Percentiles rank a stretch among this genome's conserved stretches.
Conservation (phyloP, 345 rosid species). For the rapeseed (Brassica napus) region DNA sequence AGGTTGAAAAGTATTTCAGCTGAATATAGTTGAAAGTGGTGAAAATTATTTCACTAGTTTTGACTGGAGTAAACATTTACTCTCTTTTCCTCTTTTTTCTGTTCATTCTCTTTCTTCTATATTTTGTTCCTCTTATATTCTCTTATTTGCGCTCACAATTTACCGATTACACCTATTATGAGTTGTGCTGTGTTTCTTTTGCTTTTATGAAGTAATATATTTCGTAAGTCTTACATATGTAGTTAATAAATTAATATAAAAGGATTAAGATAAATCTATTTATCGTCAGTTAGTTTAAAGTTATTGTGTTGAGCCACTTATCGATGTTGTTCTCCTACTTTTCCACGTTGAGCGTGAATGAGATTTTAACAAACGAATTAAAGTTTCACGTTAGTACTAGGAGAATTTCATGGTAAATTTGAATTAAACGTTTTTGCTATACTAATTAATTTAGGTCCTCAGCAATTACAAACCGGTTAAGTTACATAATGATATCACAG, state of each 20-base stretch:
- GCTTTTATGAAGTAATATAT: neutral
- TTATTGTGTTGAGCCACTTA: neutral
- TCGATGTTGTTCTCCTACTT: neutral
- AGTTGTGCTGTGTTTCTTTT: neutral
- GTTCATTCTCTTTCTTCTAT: too few relatives aligned
- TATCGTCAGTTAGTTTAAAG: neutral
- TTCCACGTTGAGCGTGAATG: neutral
- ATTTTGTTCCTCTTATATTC: too few relatives aligned
- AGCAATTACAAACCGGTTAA: neutral
- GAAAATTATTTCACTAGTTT: too few relatives aligned
- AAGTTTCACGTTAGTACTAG: neutral
- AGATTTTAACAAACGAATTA: neutral
- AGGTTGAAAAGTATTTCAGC: too few relatives aligned
- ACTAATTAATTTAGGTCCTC: neutral
- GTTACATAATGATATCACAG: neutral
- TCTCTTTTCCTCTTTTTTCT: too few relatives aligned
- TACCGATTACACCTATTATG: too few relatives aligned
- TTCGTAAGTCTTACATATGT: neutral
- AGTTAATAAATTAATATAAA: neutral
- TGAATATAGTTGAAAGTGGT: too few relatives aligned
- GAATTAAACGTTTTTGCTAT: neutral
- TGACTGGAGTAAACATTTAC: too few relatives aligned
- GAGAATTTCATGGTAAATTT: too few relatives aligned
- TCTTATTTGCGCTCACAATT: too few relatives aligned
- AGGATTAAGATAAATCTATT: neutral